Conservation (phyloP, 805 yeast species). For the Cyberlindnera xylosilytica region DNA sequence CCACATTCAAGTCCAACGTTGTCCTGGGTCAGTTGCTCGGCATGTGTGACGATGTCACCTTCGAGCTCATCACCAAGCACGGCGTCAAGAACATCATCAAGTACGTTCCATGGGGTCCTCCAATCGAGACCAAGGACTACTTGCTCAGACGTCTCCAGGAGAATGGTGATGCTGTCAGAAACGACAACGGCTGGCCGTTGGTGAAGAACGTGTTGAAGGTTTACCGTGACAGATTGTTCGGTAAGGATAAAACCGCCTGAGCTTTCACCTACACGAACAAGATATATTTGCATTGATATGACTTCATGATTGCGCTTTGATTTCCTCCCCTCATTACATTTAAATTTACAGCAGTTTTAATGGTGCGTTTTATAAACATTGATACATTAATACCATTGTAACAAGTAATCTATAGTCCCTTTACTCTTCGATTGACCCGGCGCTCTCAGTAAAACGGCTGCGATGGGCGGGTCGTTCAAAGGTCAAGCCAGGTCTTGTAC, state of each 20-base stretch:
- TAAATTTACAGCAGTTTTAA: too few species aligned
- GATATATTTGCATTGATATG: too few species aligned
- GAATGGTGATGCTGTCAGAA: slow-evolving; percentile 91
- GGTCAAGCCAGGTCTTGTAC: not conserved
- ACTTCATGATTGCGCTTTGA: too few species aligned
- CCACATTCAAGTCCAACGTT: slow-evolving; percentile 50
- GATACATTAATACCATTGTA: too few species aligned
- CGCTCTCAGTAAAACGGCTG: too few species aligned
- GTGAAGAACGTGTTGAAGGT: slow-evolving; percentile 49
- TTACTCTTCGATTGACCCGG: too few species aligned
- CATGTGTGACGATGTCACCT: slow-evolving; percentile 90
- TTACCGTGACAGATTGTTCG: slow-evolving; percentile 29
- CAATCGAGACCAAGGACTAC: slow-evolving; percentile 88
- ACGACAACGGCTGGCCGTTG: slow-evolving; percentile 76
- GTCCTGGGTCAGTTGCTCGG: slow-evolving; percentile 90
- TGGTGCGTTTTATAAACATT: too few species aligned
- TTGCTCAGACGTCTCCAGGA: slow-evolving; percentile 87
- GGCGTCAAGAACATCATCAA: slow-evolving; percentile 76
- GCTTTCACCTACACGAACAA: too few species aligned
- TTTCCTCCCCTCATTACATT: too few species aligned
- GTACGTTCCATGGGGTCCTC: slow-evolving; percentile 98
- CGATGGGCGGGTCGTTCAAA: not conserved
- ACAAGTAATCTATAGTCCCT: too few species aligned
- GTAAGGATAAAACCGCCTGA: not conserved
- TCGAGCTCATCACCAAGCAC: slow-evolving; percentile 63